phyloP scores from a whole-genome alignment of 257 asterid species.

The Cinchona pubescens region DNA sequence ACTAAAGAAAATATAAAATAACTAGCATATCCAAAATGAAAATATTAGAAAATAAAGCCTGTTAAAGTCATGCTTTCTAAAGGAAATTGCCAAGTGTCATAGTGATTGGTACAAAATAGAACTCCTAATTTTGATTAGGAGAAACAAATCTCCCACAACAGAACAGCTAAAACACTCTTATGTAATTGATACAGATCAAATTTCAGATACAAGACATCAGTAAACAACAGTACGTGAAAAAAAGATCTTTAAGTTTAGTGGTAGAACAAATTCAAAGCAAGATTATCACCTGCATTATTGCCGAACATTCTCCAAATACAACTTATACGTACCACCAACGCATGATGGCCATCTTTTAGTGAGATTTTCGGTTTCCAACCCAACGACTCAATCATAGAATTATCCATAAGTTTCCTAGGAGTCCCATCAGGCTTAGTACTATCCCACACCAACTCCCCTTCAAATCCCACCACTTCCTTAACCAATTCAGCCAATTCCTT shows the following conservation, averaged over 20 bases:
- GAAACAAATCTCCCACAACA: background rate
- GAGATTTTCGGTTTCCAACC: slow-evolving; percentile 86
- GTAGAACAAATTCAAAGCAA: background rate
- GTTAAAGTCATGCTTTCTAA: background rate
- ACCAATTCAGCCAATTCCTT: slow-evolving; percentile 85
- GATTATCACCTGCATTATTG: slow-evolving; percentile 38
- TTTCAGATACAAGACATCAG: background rate
- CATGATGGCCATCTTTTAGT: slow-evolving; percentile 74
- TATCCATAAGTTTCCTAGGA: slow-evolving; percentile 96
- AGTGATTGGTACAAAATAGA: background rate
- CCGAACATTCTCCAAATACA: slow-evolving; percentile 74
- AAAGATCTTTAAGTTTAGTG: no score
- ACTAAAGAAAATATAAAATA: background rate
- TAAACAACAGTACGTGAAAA: background rate
- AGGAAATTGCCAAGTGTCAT: background rate
- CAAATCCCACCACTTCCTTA: slow-evolving; percentile 79
- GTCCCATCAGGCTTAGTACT: slow-evolving; percentile 87
- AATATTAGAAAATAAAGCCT: background rate
- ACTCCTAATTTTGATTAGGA: background rate
- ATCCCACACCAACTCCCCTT: slow-evolving; percentile 87
- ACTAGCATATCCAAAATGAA: background rate
- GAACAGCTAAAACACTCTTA: background rate
- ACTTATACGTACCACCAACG: slow-evolving; percentile 60
- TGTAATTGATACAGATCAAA: background rate
- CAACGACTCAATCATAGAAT: slow-evolving; percentile 64